A percentile compares a stretch with the other conserved stretches of the same genome.
These are phyloP conservation scores for Sarocladiaceae sp. DNA, from an alignment of 2,329 filamentous ascomycete species.

Conservation along the genomic window DNA sequence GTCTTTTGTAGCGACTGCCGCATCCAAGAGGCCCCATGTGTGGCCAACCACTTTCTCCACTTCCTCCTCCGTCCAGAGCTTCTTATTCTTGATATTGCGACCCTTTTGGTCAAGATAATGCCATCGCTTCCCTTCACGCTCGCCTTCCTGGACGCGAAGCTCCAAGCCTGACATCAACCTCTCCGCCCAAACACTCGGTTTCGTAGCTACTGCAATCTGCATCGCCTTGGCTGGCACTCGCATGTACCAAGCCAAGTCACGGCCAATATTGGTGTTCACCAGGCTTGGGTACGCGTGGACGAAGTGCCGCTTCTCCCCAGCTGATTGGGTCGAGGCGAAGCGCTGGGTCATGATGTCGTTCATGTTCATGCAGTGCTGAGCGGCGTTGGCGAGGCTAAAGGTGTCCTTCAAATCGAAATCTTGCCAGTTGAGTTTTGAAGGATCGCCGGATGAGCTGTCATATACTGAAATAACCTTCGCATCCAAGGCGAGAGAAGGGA, in stretches of 20 bases:
- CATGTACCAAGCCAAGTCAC: conserved; percentile 26
- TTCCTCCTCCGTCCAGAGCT: conserved; percentile 24
- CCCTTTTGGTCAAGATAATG: conserved; percentile 26
- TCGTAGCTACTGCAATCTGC: conserved; percentile 17
- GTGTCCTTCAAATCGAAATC: conserved; percentile 34
- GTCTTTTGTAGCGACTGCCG: background rate
- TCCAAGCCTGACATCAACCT: conserved; percentile 20
- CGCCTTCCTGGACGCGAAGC: conserved; percentile 12
- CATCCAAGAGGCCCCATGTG: conserved; percentile 25
- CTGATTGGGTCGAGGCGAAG: conserved; percentile 21
- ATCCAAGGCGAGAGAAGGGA: conserved; percentile 27
- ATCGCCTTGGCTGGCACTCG: conserved; percentile 14
- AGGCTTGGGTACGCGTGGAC: conserved; percentile 35
- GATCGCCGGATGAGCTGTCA: conserved; percentile 24
- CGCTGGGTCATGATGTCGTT: conserved; percentile 32
- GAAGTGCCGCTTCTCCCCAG: conserved; percentile 23
- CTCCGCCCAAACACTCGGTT: conserved; percentile 23
- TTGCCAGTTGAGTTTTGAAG: conserved; percentile 29
- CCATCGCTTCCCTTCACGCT: conserved; percentile 20
- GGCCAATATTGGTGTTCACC: conserved; percentile 28
- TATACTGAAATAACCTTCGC: conserved; percentile 36
- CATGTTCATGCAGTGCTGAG: conserved; percentile 33
- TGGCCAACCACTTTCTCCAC: conserved; percentile 23
- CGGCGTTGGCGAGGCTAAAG: conserved; percentile 29
- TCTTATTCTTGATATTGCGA: conserved; percentile 18